Percentiles rank a stretch among this genome's conserved stretches.
Evolutionary conservation across 495 filamentous ascomycete species (phyloP).

Genomic region (Trichoderma virens): DNA sequence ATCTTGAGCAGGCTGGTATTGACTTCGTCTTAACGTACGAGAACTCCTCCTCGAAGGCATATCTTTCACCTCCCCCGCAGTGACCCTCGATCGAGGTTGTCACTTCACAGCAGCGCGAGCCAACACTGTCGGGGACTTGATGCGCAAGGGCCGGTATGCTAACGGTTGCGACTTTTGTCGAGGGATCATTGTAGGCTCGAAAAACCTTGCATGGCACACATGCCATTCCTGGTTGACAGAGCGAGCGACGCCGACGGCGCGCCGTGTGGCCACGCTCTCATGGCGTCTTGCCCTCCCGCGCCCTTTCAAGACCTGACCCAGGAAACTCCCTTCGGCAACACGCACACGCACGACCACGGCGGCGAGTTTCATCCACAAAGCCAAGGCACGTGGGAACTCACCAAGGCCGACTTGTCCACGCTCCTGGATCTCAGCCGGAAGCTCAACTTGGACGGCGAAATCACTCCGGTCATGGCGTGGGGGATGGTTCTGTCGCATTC

Average conservation of each 20-base stretch:
- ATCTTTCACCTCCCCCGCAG: slow-evolving; percentile 57
- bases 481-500: slow-evolving; percentile 69
- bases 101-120: slow-evolving; percentile 14
- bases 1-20: slow-evolving; percentile 84
- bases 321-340: slow-evolving; percentile 45
- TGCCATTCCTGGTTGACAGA: slow-evolving; percentile 63
- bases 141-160: slow-evolving; percentile 19
- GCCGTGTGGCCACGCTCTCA: slow-evolving; percentile 72
- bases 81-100: slow-evolving; percentile 15
- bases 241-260: slow-evolving; percentile 44
- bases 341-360: slow-evolving; percentile 29
- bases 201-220: slow-evolving; percentile 89
- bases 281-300: slow-evolving; percentile 78
- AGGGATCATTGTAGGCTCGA: slow-evolving; percentile 61
- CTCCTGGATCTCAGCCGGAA: slow-evolving; percentile 77
- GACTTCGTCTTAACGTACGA: slow-evolving; percentile 96
- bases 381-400: slow-evolving; percentile 60
- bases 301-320: slow-evolving; percentile 36
- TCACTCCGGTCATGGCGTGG: slow-evolving; percentile 96
- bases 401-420: slow-evolving; percentile 64
- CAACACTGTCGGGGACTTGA: slow-evolving; percentile 12
- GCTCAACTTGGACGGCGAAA: slow-evolving; percentile 81
- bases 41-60: slow-evolving; percentile 48
- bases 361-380: slow-evolving; percentile 31
- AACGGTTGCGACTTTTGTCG: slow-evolving; percentile 25